Evolutionary conservation across 2,329 filamentous ascomycete species (phyloP).

Genomic region (Beauveria sp.): DNA sequence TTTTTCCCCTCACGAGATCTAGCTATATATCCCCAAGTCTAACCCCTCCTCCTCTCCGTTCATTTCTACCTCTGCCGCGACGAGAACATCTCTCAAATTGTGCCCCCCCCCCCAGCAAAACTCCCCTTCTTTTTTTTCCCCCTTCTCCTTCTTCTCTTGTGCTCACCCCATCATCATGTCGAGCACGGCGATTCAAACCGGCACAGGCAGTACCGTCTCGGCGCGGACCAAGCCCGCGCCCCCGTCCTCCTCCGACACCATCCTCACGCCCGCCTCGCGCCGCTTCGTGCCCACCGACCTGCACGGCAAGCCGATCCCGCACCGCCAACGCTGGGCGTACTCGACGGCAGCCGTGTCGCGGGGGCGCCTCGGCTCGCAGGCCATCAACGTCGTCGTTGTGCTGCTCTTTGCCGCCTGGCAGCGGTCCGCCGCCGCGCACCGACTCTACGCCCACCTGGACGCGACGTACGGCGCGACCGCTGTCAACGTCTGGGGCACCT

Average conservation of each 20-base stretch:
- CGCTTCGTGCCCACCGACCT: slow-evolving; percentile 14
- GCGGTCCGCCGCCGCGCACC: slow-evolving; percentile 5
- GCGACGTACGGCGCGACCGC: slow-evolving; percentile 16
- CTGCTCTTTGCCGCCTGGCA: slow-evolving; percentile 12
- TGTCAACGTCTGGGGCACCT: slow-evolving; percentile 29
- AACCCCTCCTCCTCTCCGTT: too few species aligned
- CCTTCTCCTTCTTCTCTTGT: too few species aligned
- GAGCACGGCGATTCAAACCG: slow-evolving; percentile 4
- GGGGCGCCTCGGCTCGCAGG: slow-evolving; percentile 2
- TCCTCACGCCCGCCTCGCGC: slow-evolving; percentile 1
- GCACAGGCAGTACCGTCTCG: background rate
- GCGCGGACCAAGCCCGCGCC: background rate
- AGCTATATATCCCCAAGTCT: background rate
- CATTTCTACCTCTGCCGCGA: too few species aligned
- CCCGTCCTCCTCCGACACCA: background rate
- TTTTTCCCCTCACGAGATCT: too few species aligned
- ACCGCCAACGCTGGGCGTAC: slow-evolving; percentile 12
- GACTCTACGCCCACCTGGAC: slow-evolving; percentile 12
- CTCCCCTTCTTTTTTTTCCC: too few species aligned
- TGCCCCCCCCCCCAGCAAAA: too few species aligned
- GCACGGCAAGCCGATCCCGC: slow-evolving; percentile 12
- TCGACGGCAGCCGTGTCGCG: slow-evolving; percentile 8
- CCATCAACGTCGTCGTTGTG: background rate
- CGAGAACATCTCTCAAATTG: too few species aligned
- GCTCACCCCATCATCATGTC: background rate